These are phyloP conservation scores for Penicillium sp. DNA, from an alignment of 2,329 filamentous ascomycete genomes.

Conservation along the genomic window DNA sequence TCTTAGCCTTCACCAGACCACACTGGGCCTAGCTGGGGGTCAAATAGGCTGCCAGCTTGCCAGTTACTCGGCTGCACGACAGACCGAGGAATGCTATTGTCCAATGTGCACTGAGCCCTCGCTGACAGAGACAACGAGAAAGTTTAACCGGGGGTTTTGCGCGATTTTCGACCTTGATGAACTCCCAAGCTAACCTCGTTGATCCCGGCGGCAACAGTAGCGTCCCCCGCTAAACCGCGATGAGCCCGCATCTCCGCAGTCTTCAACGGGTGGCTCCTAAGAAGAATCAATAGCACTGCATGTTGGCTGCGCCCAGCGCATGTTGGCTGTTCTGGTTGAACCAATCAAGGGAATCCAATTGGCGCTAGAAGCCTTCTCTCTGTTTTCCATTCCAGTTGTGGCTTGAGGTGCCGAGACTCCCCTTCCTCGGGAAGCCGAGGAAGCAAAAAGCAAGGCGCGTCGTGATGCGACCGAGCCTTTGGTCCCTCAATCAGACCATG, in stretches of 20 bases:
- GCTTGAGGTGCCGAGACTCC: conserved; percentile 10
- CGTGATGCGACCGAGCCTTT: not conserved
- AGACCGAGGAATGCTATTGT: not conserved
- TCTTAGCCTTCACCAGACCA: not conserved
- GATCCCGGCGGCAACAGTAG: conserved; percentile 3
- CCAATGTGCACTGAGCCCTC: not conserved
- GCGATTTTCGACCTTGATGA: conserved; percentile 14
- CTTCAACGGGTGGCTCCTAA: conserved; percentile 11
- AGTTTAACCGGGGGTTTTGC: conserved; percentile 13
- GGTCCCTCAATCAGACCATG: not conserved
- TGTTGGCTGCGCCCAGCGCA: not conserved
- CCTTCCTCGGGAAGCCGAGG: conserved; percentile 16
- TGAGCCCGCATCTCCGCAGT: conserved; percentile 12
- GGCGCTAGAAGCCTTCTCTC: conserved; percentile 5
- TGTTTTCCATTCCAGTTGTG: not conserved
- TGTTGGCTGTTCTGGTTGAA: not conserved
- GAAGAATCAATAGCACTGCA: not conserved
- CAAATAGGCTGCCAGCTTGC: not conserved
- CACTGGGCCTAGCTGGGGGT: not conserved
- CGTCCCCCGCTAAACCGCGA: conserved; percentile 2
- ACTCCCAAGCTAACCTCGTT: not conserved
- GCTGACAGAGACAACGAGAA: not conserved
- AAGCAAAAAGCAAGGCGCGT: not conserved
- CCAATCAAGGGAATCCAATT: conserved; percentile 5
- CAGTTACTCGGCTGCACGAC: conserved; percentile 2